Evolutionary conservation across 2,329 filamentous ascomycete species (phyloP).

Genomic region (Atkinsonella hypoxylon): DNA sequence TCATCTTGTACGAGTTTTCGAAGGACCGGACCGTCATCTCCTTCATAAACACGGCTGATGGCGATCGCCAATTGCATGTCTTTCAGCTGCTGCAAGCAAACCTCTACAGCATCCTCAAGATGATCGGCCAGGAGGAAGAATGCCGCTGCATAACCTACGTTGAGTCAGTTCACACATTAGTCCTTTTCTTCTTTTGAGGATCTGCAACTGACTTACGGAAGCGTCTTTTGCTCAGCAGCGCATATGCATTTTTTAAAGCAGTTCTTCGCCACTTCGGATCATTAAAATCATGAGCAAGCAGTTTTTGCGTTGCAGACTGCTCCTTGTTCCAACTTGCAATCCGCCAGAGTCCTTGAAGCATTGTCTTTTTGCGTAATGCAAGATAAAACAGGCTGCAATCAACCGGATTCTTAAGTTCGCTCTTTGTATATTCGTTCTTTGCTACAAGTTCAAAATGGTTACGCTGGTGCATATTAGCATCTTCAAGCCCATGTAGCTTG

Average conservation of each 20-base stretch:
- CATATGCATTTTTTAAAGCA: constrained; percentile 93
- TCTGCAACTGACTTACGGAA: constrained; percentile 47
- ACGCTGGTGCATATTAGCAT: constrained; percentile 16
- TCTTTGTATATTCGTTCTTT: constrained; percentile 83
- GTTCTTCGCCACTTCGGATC: constrained; percentile 79
- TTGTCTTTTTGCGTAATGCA: constrained; percentile 78
- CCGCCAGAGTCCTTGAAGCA: constrained; percentile 84
- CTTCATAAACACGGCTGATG: constrained; percentile 77
- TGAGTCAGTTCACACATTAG: neutral
- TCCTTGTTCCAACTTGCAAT: constrained; percentile 87
- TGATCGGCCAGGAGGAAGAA: constrained; percentile 89
- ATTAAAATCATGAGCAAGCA: constrained; percentile 84
- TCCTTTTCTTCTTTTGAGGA: neutral
- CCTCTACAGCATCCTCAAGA: constrained; percentile 71
- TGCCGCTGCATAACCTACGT: constrained; percentile 75
- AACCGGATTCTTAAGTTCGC: constrained; percentile 76
- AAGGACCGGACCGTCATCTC: constrained; percentile 66
- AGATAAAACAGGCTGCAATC: constrained; percentile 89
- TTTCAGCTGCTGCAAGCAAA: constrained; percentile 76
- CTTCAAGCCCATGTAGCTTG: neutral
- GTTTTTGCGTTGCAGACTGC: constrained; percentile 63
- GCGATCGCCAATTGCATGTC: constrained; percentile 86
- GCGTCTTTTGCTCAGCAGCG: constrained; percentile 76
- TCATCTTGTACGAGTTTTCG: constrained; percentile 65
- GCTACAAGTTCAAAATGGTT: constrained; percentile 82